Evolutionary conservation across 176 grass and related monocot species (phyloP).

Genomic region (Themeda triandra): DNA sequence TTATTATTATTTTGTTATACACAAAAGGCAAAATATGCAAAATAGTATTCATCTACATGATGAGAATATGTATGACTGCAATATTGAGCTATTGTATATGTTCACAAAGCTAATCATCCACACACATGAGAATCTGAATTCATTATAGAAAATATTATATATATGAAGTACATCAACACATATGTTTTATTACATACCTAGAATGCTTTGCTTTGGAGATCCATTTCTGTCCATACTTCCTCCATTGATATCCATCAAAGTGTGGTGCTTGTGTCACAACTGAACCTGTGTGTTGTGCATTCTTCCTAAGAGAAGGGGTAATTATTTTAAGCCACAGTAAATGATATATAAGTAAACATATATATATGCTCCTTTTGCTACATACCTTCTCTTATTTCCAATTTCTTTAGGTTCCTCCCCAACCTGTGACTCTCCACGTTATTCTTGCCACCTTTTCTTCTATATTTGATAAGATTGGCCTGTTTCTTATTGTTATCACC

Average conservation of each 20-base stretch:
- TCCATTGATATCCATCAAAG: slow-evolving; percentile 39
- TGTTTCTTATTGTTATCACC: not conserved
- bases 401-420: not conserved
- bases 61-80: no score
- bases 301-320: slow-evolving; percentile 15
- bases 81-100: no score
- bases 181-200: slow-evolving; percentile 14
- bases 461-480: not conserved
- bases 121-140: no score
- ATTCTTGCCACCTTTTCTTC: not conserved
- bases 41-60: no score
- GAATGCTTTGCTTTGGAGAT: slow-evolving; percentile 26
- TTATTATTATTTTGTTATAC: no score
- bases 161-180: not conserved
- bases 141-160: no score
- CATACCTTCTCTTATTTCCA: slow-evolving; percentile 24
- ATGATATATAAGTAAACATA: not conserved
- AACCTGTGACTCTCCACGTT: not conserved
- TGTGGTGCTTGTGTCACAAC: slow-evolving; percentile 18
- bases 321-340: not conserved
- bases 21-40: no score
- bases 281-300: slow-evolving; percentile 12
- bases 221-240: slow-evolving; percentile 36
- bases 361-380: not conserved
- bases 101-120: no score